Evolutionary conservation across 1,284 basidiomycete genomes (phyloP).

Genomic region (Trichosporon asahii): DNA sequence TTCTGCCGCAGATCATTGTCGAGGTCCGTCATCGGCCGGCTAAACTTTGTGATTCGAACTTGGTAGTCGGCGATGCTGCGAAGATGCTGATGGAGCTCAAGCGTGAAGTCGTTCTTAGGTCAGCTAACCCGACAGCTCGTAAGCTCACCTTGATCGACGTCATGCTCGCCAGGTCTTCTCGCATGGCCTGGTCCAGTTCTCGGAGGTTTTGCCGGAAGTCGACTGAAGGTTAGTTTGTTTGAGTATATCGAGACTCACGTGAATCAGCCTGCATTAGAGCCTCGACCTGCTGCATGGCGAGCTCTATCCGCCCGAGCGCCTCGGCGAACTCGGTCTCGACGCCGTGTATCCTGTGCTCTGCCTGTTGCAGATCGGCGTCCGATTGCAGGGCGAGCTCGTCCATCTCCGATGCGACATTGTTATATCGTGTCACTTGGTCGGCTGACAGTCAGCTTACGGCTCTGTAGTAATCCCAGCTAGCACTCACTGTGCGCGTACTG

Average conservation of each 20-base stretch:
- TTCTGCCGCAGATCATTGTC: slow-evolving; percentile 63
- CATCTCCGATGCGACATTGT: slow-evolving; percentile 34
- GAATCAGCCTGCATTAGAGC: slow-evolving; percentile 25
- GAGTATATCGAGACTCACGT: background rate
- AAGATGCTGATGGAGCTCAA: slow-evolving; percentile 63
- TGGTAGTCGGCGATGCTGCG: slow-evolving; percentile 71
- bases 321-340: slow-evolving; percentile 49
- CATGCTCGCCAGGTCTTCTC: slow-evolving; percentile 42
- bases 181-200: slow-evolving; percentile 45
- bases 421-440: slow-evolving; percentile 36
- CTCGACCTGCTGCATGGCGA: slow-evolving; percentile 37
- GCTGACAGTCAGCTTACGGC: slow-evolving; percentile 24
- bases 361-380: slow-evolving; percentile 67
- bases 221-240: slow-evolving; percentile 12
- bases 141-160: slow-evolving; percentile 45
- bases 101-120: slow-evolving; percentile 69
- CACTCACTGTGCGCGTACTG: slow-evolving; percentile 37
- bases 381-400: slow-evolving; percentile 65
- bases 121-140: background rate
- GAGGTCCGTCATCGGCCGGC: slow-evolving; percentile 61
- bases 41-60: slow-evolving; percentile 67
- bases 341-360: slow-evolving; percentile 58
- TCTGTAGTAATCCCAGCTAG: background rate
- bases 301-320: slow-evolving; percentile 35
- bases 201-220: slow-evolving; percentile 29